phyloP scores from a whole-genome alignment of 169 alveolate genomes.

The Ichthyophthirius multifiliis region DNA sequence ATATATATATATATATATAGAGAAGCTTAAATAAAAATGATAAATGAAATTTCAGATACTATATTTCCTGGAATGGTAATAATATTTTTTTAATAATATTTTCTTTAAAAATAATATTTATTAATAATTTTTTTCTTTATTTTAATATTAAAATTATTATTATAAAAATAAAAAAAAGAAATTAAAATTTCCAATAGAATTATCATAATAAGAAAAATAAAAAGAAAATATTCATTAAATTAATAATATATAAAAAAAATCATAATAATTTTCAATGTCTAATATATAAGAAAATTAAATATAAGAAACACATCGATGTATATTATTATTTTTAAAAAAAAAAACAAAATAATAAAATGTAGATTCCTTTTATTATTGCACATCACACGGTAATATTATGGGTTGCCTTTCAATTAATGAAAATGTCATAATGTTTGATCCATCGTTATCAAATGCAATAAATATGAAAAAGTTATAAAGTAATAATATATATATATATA shows the following conservation, averaged over 20 bases:
- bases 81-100: no score
- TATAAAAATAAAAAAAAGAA: no score
- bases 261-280: neutral
- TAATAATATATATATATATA: neutral
- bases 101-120: no score
- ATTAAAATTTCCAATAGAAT: neutral
- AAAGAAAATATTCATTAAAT: neutral
- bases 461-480: neutral
- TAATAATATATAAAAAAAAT: neutral
- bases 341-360: neutral
- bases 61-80: slow-evolving; percentile 5
- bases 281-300: neutral
- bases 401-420: slow-evolving; percentile 3
- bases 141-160: no score
- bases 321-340: neutral
- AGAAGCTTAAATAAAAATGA: neutral
- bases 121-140: no score
- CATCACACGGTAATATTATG: neutral
- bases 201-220: neutral
- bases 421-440: slow-evolving; percentile 1
- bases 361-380: neutral
- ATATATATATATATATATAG: neutral
- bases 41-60: neutral
- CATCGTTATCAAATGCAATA: neutral
- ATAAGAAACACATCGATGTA: slow-evolving; percentile 4